These are phyloP conservation scores for Geranium rotundifolium DNA, from an alignment of 345 rosid genomes.

Conservation along the genomic window DNA sequence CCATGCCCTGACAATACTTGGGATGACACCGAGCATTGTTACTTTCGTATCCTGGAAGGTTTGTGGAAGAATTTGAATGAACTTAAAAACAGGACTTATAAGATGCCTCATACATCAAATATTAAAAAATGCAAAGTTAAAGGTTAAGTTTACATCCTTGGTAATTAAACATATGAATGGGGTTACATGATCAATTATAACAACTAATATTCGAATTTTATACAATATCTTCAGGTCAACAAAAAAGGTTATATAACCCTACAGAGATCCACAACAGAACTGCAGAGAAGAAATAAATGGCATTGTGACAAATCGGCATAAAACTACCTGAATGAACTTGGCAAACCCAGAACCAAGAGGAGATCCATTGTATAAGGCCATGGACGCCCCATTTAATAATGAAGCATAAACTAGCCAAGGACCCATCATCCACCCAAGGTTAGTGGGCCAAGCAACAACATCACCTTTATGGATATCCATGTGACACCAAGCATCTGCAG, in stretches of 20 bases:
- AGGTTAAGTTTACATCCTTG: neutral
- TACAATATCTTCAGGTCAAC: no score
- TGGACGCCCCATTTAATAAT: conserved; percentile 75
- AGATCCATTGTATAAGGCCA: conserved; percentile 87
- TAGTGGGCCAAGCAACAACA: conserved; percentile 93
- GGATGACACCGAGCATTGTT: conserved; percentile 92
- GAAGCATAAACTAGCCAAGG: conserved; percentile 98
- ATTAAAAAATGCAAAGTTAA: neutral
- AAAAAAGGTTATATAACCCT: no score
- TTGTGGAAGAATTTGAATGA: conserved; percentile 6
- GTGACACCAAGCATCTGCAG: conserved; percentile 99
- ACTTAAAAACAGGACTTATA: neutral
- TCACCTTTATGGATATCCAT: conserved; percentile 70
- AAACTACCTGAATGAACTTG: conserved; percentile 79
- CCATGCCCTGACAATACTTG: conserved; percentile 91
- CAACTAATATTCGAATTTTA: no score
- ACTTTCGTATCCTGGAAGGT: conserved; percentile 76
- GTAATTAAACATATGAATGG: no score
- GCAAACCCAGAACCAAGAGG: conserved; percentile 81
- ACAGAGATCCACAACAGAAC: neutral
- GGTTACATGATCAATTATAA: no score
- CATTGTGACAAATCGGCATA: neutral
- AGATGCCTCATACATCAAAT: neutral
- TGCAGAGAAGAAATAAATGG: neutral
- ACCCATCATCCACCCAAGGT: conserved; percentile 99